Base-by-base conservation (phyloP, 495 filamentous ascomycete species). In the Bacidia gigantensis region DNA sequence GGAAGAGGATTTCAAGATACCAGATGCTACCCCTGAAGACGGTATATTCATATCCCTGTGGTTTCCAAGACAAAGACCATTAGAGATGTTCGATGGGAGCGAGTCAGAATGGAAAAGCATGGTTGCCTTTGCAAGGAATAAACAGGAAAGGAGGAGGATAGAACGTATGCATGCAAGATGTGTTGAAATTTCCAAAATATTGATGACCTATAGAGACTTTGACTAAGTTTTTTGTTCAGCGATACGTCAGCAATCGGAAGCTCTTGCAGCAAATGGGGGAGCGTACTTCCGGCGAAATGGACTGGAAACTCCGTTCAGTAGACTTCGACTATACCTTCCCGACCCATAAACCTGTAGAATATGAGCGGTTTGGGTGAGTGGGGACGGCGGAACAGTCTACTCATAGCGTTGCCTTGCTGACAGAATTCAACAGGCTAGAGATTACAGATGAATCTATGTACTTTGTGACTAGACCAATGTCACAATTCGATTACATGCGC, bases 91-190 rank as follows among this genome's bases (percentile, higher is more conserved):
- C 63, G 68, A 71, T 21, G 68, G 71, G 22, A 72, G 67, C 2
- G 80, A 85, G 60, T 82, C 84, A 2, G 86, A 89, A 62, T 88
- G 82, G 83, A 69, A 75, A 57, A 67, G 72, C 42, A 89, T 85
- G 55, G 58, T 77, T 18, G 74, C 72, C 35, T 66, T 86, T 20
- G 72, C 75, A 21, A 67, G 69, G 23, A 71, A 88, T 59, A 60
- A 56, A 18, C 56, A 73, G 24, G 65, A 72, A 49, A 59, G 56
- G 18, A 57, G 72, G 25, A 65, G 72, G 49, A 56, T 75, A 23
- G 55, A 65, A 26, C 60, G 61, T 17, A 69, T 86, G 18, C 68
- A 68, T 63, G 56, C 5, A 17, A 22, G 14, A 18, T 14, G 5
- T 14, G 14, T 81, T 84, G 63, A 50, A 71, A 48, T 43, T 1